These are phyloP conservation scores for Zizania palustris DNA, from an alignment of 202 grass and related monocot genomes.

Conservation along the genomic window DNA sequence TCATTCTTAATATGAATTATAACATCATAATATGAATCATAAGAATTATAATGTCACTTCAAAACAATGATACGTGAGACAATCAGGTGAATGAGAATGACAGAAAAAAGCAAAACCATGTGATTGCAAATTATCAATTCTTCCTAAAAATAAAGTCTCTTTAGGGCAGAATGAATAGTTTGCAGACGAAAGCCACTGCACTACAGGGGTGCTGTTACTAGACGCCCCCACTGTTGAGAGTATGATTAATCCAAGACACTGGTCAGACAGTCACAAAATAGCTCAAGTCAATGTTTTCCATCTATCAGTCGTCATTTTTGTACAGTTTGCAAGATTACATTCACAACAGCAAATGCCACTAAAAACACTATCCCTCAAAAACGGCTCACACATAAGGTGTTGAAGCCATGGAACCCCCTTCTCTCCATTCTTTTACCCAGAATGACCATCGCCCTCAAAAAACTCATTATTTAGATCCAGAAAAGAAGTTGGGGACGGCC, in stretches of 20 bases:
- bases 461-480: conserved; percentile 15
- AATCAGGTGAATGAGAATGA: no score
- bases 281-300: conserved; percentile 39
- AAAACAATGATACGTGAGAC: no score
- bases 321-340: conserved; percentile 62
- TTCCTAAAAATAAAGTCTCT: no score
- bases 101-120: no score
- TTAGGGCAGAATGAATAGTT: no score
- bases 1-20: no score
- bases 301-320: conserved; percentile 61
- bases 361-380: conserved; percentile 51
- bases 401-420: conserved; percentile 32
- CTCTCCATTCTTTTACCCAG: not conserved
- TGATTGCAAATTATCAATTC: no score
- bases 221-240: no score
- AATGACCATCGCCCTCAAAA: conserved; percentile 12
- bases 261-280: not conserved
- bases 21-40: no score
- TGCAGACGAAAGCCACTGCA: not conserved
- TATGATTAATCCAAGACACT: not conserved
- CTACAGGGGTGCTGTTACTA: not conserved
- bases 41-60: no score
- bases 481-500: conserved; percentile 25
- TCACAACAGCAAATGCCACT: conserved; percentile 50
- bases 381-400: conserved; percentile 42